These are phyloP conservation scores for Sporisorium sorghi DNA, from an alignment of 1,284 basidiomycete genomes.

Conservation along the genomic window DNA sequence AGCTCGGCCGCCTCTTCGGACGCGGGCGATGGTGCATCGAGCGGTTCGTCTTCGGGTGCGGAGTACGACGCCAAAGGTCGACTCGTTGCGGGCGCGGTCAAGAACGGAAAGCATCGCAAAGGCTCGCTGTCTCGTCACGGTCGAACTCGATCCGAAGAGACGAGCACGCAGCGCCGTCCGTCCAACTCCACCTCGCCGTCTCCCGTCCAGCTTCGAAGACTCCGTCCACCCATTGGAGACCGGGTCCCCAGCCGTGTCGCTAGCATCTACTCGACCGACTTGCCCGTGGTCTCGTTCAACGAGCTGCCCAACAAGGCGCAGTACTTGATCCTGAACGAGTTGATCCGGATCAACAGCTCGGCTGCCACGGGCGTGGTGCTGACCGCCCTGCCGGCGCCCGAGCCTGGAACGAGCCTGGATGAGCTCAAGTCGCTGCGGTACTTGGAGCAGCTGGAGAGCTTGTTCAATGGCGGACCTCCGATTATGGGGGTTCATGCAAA, in stretches of 20 bases:
- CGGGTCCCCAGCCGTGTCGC: slow-evolving; percentile 13
- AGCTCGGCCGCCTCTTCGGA: slow-evolving; percentile 31
- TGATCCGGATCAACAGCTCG: slow-evolving; percentile 64
- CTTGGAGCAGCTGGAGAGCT: slow-evolving; percentile 62
- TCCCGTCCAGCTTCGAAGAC: slow-evolving; percentile 13
- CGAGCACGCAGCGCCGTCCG: slow-evolving; percentile 3
- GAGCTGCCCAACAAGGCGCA: slow-evolving; percentile 67
- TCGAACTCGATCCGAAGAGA: slow-evolving; percentile 35
- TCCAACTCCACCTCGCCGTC: slow-evolving; percentile 10
- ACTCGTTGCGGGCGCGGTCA: slow-evolving; percentile 4
- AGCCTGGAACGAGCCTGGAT: slow-evolving; percentile 61
- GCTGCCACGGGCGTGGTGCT: slow-evolving; percentile 62
- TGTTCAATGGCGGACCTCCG: slow-evolving; percentile 65
- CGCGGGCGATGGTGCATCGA: slow-evolving; percentile 16
- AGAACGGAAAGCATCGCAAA: slow-evolving; percentile 20
- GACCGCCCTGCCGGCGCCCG: slow-evolving; percentile 66
- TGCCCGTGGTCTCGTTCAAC: slow-evolving; percentile 63
- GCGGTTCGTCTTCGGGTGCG: slow-evolving; percentile 30
- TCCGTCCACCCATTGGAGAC: slow-evolving; percentile 10
- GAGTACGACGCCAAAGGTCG: slow-evolving; percentile 37
- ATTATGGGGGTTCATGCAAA: slow-evolving; percentile 66
- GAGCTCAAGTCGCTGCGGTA: slow-evolving; percentile 55
- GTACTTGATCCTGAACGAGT: slow-evolving; percentile 67
- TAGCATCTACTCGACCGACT: slow-evolving; percentile 35
- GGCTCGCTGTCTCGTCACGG: slow-evolving; percentile 20